Evolutionary conservation across 441 rosid species (phyloP).

Genomic region (Syzygium syzygioides): DNA sequence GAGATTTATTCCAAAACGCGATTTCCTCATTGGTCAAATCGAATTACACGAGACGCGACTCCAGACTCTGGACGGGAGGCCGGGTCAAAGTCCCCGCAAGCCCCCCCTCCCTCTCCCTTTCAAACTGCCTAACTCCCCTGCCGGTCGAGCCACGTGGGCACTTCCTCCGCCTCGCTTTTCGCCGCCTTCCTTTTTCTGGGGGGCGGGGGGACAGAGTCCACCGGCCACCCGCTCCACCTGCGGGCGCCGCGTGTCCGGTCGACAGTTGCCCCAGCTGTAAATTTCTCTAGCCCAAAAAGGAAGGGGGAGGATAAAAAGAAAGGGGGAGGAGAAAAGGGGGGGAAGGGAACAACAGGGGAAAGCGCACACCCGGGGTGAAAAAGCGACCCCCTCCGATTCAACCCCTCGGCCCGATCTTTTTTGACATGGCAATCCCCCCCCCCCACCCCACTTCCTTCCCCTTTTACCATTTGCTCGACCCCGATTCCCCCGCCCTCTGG

Average conservation of each 20-base stretch:
- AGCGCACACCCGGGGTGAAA: neutral
- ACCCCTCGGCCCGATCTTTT: neutral
- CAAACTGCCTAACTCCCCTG: neutral
- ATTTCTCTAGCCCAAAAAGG: neutral
- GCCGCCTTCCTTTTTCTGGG: rapidly evolving
- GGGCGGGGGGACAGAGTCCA: no score
- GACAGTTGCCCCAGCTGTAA: neutral
- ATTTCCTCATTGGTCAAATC: no score
- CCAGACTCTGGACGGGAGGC: neutral
- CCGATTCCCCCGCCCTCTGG: neutral
- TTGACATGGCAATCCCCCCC: neutral
- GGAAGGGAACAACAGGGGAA: neutral
- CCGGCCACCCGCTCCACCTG: neutral
- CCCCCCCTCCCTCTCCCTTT: neutral
- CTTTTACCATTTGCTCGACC: neutral
- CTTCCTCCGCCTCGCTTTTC: no score
- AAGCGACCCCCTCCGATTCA: neutral
- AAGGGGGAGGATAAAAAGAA: no score
- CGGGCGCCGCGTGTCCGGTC: neutral
- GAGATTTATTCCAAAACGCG: neutral
- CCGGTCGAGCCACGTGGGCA: no score
- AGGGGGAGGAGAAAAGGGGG: rapidly evolving
- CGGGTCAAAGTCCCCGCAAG: no score
- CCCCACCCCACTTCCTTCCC: no score
- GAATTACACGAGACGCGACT: neutral